Evolutionary conservation across 345 rosid genomes (phyloP).

Genomic region (Lenwebbia sp.): DNA sequence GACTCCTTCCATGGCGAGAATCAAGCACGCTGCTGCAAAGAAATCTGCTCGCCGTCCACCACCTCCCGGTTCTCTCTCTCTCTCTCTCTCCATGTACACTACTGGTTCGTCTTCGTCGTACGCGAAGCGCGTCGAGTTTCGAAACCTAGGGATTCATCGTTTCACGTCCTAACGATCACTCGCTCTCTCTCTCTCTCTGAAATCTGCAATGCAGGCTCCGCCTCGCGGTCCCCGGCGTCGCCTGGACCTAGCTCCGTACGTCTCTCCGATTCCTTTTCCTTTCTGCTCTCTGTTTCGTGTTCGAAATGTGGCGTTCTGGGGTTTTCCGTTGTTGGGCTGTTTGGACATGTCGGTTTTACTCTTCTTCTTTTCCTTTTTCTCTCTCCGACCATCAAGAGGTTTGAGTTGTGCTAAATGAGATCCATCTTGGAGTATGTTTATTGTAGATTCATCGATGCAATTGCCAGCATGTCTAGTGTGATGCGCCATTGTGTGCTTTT

Average conservation of each 20-base stretch:
- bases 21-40: not conserved
- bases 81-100: not conserved
- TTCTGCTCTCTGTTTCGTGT: not conserved
- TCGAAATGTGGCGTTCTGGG: not conserved
- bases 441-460: not conserved
- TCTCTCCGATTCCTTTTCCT: not conserved
- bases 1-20: not conserved
- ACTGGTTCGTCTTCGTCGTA: not conserved
- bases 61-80: not conserved
- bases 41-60: not conserved
- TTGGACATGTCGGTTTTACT: not conserved
- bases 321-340: not conserved
- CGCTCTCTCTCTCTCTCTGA: not conserved
- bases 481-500: not conserved
- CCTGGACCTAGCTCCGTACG: not conserved
- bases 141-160: not conserved
- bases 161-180: not conserved
- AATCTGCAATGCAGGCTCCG: not conserved
- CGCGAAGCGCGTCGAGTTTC: not conserved
- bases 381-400: not conserved
- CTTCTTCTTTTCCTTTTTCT: not conserved
- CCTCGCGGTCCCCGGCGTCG: not conserved
- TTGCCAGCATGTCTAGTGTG: fast-evolving
- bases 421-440: not conserved
- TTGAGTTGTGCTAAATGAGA: not conserved